Evolutionary conservation across 2,329 filamentous ascomycete species (phyloP), one percentile per base, ranked within the genome.

Genomic region (Orbilia oligospora): DNA sequence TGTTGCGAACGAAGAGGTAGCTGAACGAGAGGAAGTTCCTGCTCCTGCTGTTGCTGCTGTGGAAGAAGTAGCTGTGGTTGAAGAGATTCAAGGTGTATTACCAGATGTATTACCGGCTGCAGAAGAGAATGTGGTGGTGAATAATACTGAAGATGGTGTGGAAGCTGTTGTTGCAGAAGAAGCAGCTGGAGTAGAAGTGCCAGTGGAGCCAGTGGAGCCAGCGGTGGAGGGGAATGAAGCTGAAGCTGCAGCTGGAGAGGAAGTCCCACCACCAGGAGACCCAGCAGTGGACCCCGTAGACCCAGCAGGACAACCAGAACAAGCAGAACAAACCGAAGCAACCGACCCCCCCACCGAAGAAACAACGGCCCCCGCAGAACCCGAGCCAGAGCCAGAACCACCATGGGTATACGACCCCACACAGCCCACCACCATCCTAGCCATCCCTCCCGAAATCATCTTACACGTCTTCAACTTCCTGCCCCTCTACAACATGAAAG

Each of bases 391-490:
- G 33, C 51, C 53, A 1, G 56, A 61, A 61, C 56, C 53, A 12
- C 30, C 18, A 44, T 44, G 36, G 36, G 18, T 61, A 5, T 61
- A 61, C 36, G 56, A 61, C 12, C 56, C 56, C 20, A 14, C 5
- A n/a, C 22, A 61, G 10, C 56, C 56, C 18, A 61, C 56, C 56
- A 10, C n/a, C 2, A 41, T 61, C 3, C 56, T 61, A 18, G 33
- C 36, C 8, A 61, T 61, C 22, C 56, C 56, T 5, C 56, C 56
- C 56, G 56, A 61, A 44, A 61, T 61, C 18, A 20, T 61, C 56
- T n/a, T 61, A 0, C 36, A 61, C 56, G 41, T 20, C 30, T 27
- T 61, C 12, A 44, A 61, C 56, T 51, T 51, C 24, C 67, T 71
- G 12, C 38, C 41, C 1, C 58, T 71, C 3, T 10, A 12, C 8